These are phyloP conservation scores for Plenodomus biglobosus DNA, from an alignment of 2,329 filamentous ascomycete genomes.

Conservation along the genomic window DNA sequence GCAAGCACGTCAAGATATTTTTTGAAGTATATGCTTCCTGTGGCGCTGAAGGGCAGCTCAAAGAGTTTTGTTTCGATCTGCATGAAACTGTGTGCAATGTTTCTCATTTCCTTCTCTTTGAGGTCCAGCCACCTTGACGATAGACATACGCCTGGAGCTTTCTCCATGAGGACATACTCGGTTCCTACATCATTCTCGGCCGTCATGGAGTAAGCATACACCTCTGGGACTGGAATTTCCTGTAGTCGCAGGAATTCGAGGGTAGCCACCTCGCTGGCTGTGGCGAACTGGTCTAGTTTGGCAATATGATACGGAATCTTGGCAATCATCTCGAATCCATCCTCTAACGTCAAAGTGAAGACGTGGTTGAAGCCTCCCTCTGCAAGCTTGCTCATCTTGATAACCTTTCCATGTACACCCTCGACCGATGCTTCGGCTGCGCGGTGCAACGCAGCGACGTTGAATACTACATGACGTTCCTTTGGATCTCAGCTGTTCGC, in stretches of 20 bases:
- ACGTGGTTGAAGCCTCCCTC: conserved; percentile 44
- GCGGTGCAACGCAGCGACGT: too few species aligned
- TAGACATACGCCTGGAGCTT: conserved; percentile 19
- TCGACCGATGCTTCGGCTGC: too few species aligned
- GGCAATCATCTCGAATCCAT: conserved; percentile 32
- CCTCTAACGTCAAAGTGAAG: conserved; percentile 32
- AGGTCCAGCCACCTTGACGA: conserved; percentile 25
- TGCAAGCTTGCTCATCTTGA: conserved; percentile 34
- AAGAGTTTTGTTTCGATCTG: conserved; percentile 25
- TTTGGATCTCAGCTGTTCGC: too few species aligned
- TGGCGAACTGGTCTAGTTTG: conserved; percentile 26
- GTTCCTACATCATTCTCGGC: conserved; percentile 24
- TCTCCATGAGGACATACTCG: conserved; percentile 40
- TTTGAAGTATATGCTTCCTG: conserved; percentile 29
- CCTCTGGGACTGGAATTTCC: conserved; percentile 27
- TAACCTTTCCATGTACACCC: conserved; percentile 10
- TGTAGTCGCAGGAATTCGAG: conserved; percentile 32
- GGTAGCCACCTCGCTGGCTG: conserved; percentile 44
- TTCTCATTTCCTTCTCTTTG: conserved; percentile 19
- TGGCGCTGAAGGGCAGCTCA: conserved; percentile 16
- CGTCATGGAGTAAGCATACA: conserved; percentile 22
- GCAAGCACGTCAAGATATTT: conserved; percentile 7
- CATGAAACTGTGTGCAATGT: conserved; percentile 20
- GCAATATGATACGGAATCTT: conserved; percentile 41
- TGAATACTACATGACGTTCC: too few species aligned